Conservation (phyloP, 306 rosid species). For the Potentilla sterilis region DNA sequence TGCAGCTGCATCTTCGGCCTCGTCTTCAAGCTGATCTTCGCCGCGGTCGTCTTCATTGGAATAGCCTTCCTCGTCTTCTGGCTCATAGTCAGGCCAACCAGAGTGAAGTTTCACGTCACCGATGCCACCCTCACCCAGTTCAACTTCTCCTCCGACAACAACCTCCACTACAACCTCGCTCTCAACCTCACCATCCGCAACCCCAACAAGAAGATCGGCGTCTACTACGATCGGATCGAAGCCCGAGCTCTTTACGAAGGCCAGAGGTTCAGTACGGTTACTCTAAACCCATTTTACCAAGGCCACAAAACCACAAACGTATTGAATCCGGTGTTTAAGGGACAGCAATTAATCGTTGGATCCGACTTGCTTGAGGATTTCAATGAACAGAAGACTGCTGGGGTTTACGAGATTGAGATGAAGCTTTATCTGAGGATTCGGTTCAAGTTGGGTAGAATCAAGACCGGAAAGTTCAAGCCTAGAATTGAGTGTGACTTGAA, state of each 20-base stretch:
- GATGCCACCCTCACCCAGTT: slow-evolving; percentile 58
- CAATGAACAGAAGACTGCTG: slow-evolving; percentile 32
- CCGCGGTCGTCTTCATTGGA: slow-evolving; percentile 23
- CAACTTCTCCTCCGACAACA: slow-evolving; percentile 34
- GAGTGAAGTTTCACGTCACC: slow-evolving; percentile 41
- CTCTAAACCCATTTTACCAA: slow-evolving; percentile 43
- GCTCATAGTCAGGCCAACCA: slow-evolving; percentile 47
- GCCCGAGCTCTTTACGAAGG: slow-evolving; percentile 46
- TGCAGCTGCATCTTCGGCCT: slow-evolving; percentile 45
- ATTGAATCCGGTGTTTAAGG: slow-evolving; percentile 39
- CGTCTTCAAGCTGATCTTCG: slow-evolving; percentile 34
- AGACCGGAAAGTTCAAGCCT: slow-evolving; percentile 49
- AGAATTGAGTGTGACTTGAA: slow-evolving; percentile 50
- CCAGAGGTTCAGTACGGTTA: slow-evolving; percentile 26
- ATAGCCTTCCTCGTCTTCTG: slow-evolving; percentile 42
- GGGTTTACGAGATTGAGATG: slow-evolving; percentile 48
- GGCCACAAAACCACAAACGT: slow-evolving; percentile 58
- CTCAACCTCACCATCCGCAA: slow-evolving; percentile 45
- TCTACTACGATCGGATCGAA: slow-evolving; percentile 64
- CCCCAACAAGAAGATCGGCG: slow-evolving; percentile 62
- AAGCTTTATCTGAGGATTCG: slow-evolving; percentile 53
- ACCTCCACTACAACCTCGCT: slow-evolving; percentile 28
- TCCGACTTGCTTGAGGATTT: slow-evolving; percentile 22
- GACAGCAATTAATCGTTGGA: slow-evolving; percentile 30
- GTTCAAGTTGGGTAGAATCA: slow-evolving; percentile 47